These are phyloP conservation scores for Lentinula aciculospora DNA, from an alignment of 768 basidiomycete species.

Conservation along the genomic window DNA sequence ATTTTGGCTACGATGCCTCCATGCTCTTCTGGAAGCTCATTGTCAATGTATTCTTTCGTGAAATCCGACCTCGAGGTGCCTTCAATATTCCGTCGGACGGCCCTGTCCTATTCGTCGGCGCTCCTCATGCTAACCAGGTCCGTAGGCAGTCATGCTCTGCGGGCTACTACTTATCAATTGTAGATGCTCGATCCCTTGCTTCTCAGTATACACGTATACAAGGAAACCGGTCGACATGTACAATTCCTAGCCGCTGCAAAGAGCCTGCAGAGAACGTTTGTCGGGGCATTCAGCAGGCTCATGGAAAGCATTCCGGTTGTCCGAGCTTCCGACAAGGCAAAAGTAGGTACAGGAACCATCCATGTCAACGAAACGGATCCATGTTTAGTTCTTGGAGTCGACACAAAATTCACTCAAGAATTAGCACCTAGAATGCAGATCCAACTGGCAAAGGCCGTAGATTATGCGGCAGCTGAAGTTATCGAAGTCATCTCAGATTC, in stretches of 20 bases:
- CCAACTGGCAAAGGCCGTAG: slow-evolving; percentile 74
- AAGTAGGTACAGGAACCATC: slow-evolving; percentile 67
- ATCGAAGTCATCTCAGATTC: slow-evolving; percentile 87
- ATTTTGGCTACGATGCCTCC: slow-evolving; percentile 58
- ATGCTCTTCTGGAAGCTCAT: slow-evolving; percentile 82
- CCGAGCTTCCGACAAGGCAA: slow-evolving; percentile 89
- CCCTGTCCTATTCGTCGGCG: slow-evolving; percentile 88
- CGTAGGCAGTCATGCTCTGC: slow-evolving; percentile 10
- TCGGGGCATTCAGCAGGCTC: slow-evolving; percentile 76
- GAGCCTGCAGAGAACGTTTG: slow-evolving; percentile 72
- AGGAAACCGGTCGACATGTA: slow-evolving; percentile 75
- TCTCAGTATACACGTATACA: slow-evolving; percentile 77
- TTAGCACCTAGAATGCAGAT: slow-evolving; percentile 79
- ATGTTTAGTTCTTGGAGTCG: slow-evolving; percentile 71
- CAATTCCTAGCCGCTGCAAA: slow-evolving; percentile 87
- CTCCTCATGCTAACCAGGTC: slow-evolving; percentile 90
- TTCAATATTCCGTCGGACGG: slow-evolving; percentile 91
- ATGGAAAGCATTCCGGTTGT: slow-evolving; percentile 93
- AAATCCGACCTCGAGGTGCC: slow-evolving; percentile 88
- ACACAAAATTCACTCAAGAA: slow-evolving; percentile 71
- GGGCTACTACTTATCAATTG: slow-evolving; percentile 10
- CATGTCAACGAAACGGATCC: slow-evolving; percentile 71
- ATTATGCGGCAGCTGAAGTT: slow-evolving; percentile 76
- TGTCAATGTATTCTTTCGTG: slow-evolving; percentile 93
- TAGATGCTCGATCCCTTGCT: slow-evolving; percentile 92